Conservation (phyloP, 2,329 filamentous ascomycete species). For the Xylaria sp. region DNA sequence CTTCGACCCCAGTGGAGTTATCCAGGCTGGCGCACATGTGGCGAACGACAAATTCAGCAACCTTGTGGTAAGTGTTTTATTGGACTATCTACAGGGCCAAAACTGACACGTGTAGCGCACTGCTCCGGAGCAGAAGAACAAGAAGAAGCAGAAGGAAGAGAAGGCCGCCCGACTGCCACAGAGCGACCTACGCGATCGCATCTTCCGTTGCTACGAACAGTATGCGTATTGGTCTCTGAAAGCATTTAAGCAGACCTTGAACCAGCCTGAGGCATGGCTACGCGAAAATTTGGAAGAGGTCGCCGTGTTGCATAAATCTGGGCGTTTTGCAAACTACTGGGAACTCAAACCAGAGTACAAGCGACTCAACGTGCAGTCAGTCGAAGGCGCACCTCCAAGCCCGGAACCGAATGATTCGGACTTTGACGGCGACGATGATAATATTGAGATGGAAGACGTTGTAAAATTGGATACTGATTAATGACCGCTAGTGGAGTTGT, state of each 20-base stretch:
- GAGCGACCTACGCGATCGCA: slow-evolving; percentile 85
- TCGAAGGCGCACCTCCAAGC: slow-evolving; percentile 62
- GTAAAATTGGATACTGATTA: slow-evolving; percentile 42
- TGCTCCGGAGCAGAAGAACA: slow-evolving; percentile 63
- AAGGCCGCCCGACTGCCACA: slow-evolving; percentile 84
- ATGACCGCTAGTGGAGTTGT: not conserved
- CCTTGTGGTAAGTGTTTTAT: slow-evolving; percentile 66
- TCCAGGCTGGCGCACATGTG: slow-evolving; percentile 67
- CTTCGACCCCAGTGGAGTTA: slow-evolving; percentile 62
- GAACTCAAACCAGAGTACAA: slow-evolving; percentile 78
- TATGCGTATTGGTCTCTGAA: slow-evolving; percentile 97
- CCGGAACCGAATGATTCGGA: slow-evolving; percentile 63
- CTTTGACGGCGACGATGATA: slow-evolving; percentile 70
- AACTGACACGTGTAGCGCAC: slow-evolving; percentile 42
- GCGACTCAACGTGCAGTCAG: slow-evolving; percentile 61
- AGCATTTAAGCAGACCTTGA: slow-evolving; percentile 77
- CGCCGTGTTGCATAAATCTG: slow-evolving; percentile 82
- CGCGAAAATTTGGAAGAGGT: slow-evolving; percentile 86
- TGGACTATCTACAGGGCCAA: not conserved
- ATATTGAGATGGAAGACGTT: slow-evolving; percentile 85
- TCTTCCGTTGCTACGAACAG: slow-evolving; percentile 84
- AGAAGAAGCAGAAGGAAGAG: slow-evolving; percentile 70
- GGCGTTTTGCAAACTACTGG: slow-evolving; percentile 87
- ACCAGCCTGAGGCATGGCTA: slow-evolving; percentile 93
- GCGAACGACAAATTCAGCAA: slow-evolving; percentile 58